These are phyloP conservation scores for Ophiostoma novo-ulmi DNA, from an alignment of 2,329 filamentous ascomycete genomes.

Conservation along the genomic window DNA sequence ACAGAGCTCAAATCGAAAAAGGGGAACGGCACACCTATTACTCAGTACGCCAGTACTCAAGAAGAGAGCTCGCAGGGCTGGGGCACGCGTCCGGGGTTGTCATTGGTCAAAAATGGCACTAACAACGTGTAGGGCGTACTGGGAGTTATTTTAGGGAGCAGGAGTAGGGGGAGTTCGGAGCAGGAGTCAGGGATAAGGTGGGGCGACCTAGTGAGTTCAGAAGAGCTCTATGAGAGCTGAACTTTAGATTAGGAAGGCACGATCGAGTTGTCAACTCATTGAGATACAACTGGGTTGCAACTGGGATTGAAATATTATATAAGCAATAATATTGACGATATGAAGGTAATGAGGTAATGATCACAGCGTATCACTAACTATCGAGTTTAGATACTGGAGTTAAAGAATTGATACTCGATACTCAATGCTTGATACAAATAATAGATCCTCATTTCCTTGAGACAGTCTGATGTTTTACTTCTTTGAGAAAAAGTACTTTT, in stretches of 20 bases:
- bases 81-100: not conserved
- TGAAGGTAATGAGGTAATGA: not conserved
- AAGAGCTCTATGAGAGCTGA: not conserved
- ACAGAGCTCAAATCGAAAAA: conserved; percentile 13
- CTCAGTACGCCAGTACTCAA: not conserved
- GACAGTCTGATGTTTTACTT: not conserved
- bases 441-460: not conserved
- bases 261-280: not conserved
- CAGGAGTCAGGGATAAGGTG: conserved; percentile 6
- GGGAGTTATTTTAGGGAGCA: not conserved
- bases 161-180: not conserved
- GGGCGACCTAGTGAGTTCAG: not conserved
- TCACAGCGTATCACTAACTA: not conserved
- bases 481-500: not conserved
- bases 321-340: not conserved
- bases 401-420: not conserved
- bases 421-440: not conserved
- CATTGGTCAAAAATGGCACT: not conserved
- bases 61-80: conserved; percentile 5
- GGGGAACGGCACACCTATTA: conserved; percentile 14
- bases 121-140: not conserved
- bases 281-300: not conserved
- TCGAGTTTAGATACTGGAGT: not conserved
- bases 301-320: not conserved
- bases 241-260: not conserved